Percentiles rank a stretch among this genome's conserved stretches.
Conservation (phyloP, 768 basidiomycete species). For the Melanogaster broomeanus region DNA sequence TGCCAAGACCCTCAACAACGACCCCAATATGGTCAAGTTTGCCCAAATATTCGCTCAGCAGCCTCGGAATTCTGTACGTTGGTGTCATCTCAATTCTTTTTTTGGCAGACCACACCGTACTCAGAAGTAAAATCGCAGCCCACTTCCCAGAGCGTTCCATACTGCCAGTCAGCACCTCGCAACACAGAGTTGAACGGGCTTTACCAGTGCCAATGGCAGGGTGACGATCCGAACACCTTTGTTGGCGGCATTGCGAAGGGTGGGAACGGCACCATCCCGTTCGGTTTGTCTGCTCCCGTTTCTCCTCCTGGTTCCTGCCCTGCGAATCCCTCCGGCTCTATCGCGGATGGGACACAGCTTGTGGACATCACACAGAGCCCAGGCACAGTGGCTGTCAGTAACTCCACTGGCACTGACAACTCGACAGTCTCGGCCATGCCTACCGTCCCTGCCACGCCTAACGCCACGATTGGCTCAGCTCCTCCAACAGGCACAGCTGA, state of each 20-base stretch:
- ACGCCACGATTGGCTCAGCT: conserved; percentile 2
- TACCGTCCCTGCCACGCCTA: neutral
- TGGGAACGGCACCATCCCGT: conserved; percentile 51
- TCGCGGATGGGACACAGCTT: conserved; percentile 51
- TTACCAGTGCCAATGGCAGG: conserved; percentile 60
- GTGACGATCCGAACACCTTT: conserved; percentile 45
- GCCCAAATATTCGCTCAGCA: conserved; percentile 59
- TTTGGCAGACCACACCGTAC: neutral
- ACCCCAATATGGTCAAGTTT: conserved; percentile 48
- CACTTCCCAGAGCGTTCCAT: conserved; percentile 44
- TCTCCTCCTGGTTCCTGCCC: conserved; percentile 53
- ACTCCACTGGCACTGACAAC: neutral
- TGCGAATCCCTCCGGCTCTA: conserved; percentile 47
- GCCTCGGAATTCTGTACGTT: conserved; percentile 53
- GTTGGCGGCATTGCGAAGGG: conserved; percentile 46
- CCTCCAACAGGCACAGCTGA: conserved; percentile 3
- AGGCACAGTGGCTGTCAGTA: conserved; percentile 22
- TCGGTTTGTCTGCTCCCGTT: conserved; percentile 42
- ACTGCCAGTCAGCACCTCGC: conserved; percentile 54
- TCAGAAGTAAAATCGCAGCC: conserved; percentile 32
- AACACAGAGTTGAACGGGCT: conserved; percentile 55
- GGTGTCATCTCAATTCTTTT: neutral
- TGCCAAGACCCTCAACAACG: conserved; percentile 43
- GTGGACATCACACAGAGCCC: conserved; percentile 36
- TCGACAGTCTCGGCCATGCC: too few relatives aligned